These are phyloP conservation scores for Microcera coccophila DNA, from an alignment of 2,329 filamentous ascomycete genomes.

Conservation along the genomic window DNA sequence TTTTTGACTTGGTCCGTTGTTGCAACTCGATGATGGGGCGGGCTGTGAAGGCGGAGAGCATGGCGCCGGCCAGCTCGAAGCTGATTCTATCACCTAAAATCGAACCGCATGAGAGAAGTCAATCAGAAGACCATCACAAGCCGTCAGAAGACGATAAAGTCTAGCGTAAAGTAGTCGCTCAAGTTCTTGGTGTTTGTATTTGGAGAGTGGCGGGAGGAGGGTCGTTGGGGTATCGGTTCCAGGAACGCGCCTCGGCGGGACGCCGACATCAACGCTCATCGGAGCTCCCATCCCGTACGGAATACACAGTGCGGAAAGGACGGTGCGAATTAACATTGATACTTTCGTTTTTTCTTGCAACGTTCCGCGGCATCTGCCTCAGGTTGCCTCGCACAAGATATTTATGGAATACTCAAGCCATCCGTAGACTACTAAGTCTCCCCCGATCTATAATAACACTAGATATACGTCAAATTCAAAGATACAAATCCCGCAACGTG, in stretches of 20 bases:
- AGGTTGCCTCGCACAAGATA: no score
- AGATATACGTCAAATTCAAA: no score
- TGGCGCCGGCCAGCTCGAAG: conserved; percentile 51
- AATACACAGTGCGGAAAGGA: neutral
- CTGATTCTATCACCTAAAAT: conserved; percentile 27
- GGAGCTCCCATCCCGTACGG: conserved; percentile 18
- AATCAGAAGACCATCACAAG: neutral
- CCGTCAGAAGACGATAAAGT: neutral
- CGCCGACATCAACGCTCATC: conserved; percentile 31
- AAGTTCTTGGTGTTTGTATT: neutral
- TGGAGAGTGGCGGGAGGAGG: neutral
- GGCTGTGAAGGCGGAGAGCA: conserved; percentile 97
- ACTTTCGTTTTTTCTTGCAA: no score
- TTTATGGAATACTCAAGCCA: no score
- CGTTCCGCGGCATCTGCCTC: no score
- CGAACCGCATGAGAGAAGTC: conserved; percentile 29
- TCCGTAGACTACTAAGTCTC: no score
- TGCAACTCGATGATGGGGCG: conserved; percentile 96
- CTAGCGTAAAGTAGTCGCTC: neutral
- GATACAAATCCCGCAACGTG: neutral
- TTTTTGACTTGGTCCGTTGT: conserved; percentile 91
- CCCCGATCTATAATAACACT: no score
- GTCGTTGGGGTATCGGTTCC: conserved; percentile 6
- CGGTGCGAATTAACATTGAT: neutral
- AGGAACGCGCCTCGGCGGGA: conserved; percentile 10